phyloP scores from a whole-genome alignment of 208 protist species.

The Trypanosoma cruzi region DNA sequence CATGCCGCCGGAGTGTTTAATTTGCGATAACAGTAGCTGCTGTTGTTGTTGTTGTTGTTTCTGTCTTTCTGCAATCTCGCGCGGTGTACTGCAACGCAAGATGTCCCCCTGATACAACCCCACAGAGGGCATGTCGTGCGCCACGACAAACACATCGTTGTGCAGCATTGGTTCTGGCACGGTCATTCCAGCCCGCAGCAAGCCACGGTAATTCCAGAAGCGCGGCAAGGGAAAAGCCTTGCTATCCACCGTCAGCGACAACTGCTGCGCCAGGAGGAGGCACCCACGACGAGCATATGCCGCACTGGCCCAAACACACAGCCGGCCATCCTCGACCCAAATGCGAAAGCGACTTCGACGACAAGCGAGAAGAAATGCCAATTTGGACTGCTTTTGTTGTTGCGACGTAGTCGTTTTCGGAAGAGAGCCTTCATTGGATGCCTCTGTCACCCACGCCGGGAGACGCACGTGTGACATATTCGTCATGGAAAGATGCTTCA shows the following conservation, averaged over 20 bases:
- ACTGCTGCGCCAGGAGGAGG: constrained; percentile 69
- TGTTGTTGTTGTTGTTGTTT: constrained; percentile 3
- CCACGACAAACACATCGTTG: constrained; percentile 69
- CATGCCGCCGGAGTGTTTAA: neutral
- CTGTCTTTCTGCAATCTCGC: constrained; percentile 33
- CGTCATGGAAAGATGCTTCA: constrained; percentile 43
- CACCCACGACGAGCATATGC: constrained; percentile 74
- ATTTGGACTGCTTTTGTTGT: neutral
- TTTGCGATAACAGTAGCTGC: too few species aligned
- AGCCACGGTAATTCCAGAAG: constrained; percentile 58
- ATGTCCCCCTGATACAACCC: constrained; percentile 76
- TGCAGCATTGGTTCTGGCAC: constrained; percentile 42
- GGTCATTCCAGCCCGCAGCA: constrained; percentile 44
- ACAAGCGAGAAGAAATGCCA: constrained; percentile 32
- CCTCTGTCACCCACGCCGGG: constrained; percentile 16
- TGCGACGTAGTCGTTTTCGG: neutral
- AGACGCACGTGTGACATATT: constrained; percentile 23
- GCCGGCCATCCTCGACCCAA: constrained; percentile 73
- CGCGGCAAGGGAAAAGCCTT: constrained; percentile 55
- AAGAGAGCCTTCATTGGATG: neutral
- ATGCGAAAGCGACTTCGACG: constrained; percentile 72
- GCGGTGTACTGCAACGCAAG: constrained; percentile 64
- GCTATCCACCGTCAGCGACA: constrained; percentile 65
- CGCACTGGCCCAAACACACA: constrained; percentile 73
- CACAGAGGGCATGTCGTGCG: constrained; percentile 50